Evolutionary conservation across 768 basidiomycete species (phyloP).

Genomic region (Hericium erinaceus): DNA sequence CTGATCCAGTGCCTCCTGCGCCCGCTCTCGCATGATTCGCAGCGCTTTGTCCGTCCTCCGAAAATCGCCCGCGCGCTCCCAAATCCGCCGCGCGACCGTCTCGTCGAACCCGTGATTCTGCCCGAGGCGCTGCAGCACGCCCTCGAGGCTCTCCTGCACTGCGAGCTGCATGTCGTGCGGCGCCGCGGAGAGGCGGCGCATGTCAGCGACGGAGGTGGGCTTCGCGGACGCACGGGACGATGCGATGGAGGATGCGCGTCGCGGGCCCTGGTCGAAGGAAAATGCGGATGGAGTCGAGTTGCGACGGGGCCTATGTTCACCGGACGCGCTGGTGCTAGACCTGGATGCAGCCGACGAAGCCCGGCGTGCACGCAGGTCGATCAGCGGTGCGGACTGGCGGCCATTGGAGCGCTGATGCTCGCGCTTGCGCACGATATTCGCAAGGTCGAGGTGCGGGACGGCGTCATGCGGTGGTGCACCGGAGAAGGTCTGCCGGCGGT

Average conservation of each 20-base stretch:
- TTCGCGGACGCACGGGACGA: not conserved
- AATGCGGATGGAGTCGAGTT: not conserved
- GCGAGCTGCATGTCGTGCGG: conserved; percentile 12
- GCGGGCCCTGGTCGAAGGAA: not conserved
- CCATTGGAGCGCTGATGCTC: not conserved
- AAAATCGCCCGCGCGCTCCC: conserved; percentile 25
- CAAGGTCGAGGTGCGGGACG: not conserved
- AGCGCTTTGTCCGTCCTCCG: conserved; percentile 30
- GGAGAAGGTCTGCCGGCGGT: not conserved
- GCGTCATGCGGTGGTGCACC: not conserved
- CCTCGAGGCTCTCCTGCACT: conserved; percentile 21
- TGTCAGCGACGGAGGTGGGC: not conserved
- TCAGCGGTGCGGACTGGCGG: not conserved
- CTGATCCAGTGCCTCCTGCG: conserved; percentile 19
- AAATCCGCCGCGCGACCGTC: conserved; percentile 32
- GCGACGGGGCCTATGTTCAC: not conserved
- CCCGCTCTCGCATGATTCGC: conserved; percentile 28
- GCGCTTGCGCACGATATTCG: not conserved
- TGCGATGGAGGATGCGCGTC: not conserved
- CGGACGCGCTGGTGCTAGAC: not conserved
- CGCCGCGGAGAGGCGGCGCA: conserved; percentile 11
- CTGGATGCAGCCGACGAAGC: not conserved
- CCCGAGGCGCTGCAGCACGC: conserved; percentile 31
- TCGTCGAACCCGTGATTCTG: conserved; percentile 35
- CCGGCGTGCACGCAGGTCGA: not conserved